A percentile compares a stretch with the other conserved stretches of the same genome.
Conservation (phyloP, 441 rosid genomes). For the California macrophylla region DNA sequence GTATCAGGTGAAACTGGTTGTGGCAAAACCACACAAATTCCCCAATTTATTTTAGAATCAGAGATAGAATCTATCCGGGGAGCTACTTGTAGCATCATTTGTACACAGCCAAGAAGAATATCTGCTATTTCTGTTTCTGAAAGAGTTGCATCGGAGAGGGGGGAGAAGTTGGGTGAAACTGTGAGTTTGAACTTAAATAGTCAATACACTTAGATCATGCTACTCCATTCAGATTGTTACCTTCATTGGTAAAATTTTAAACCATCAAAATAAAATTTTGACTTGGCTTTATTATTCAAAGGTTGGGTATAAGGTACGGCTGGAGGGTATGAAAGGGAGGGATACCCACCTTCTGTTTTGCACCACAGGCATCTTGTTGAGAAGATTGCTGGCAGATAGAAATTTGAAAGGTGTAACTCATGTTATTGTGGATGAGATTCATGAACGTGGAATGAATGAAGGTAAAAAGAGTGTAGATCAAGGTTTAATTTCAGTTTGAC, state of each 20-base stretch:
- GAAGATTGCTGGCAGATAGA: constrained; percentile 77
- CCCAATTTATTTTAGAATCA: constrained; percentile 86
- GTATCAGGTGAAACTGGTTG: constrained; percentile 99
- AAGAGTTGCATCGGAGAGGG: constrained; percentile 89
- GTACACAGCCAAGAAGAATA: constrained; percentile 96
- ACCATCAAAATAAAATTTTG: constrained; percentile 6
- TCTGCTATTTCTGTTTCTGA: constrained; percentile 95
- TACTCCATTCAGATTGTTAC: not conserved
- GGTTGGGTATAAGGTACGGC: constrained; percentile 98
- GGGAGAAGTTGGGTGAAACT: constrained; percentile 93
- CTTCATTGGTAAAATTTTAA: constrained; percentile 19
- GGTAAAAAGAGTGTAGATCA: constrained; percentile 30
- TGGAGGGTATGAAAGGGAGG: constrained; percentile 91
- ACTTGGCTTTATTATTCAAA: constrained; percentile 31
- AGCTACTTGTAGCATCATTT: constrained; percentile 85
- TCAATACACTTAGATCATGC: not conserved
- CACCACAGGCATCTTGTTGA: constrained; percentile 89
- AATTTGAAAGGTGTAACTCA: constrained; percentile 84
- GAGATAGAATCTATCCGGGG: constrained; percentile 96
- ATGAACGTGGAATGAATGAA: constrained; percentile 99
- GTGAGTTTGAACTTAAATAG: constrained; percentile 33
- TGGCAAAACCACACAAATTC: constrained; percentile 98
- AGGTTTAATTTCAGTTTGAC: constrained; percentile 9
- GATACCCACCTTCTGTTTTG: constrained; percentile 90
- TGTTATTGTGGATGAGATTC: constrained; percentile 98